These are phyloP conservation scores for Aspergillus sp. DNA, from an alignment of 2,329 filamentous ascomycete genomes.

Conservation along the genomic window DNA sequence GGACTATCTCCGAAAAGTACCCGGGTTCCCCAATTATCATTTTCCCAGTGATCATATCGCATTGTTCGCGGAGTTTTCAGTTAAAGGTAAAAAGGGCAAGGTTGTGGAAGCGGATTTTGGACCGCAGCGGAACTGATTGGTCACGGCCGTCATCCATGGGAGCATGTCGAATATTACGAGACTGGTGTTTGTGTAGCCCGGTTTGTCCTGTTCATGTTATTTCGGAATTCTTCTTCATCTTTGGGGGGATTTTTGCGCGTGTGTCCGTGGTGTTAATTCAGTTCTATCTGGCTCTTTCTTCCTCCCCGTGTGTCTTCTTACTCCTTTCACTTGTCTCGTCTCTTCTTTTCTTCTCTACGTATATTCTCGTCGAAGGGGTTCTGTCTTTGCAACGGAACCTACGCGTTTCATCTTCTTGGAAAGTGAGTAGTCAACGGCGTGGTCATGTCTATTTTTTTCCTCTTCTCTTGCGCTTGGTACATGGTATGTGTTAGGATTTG, in stretches of 20 bases:
- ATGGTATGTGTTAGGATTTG: constrained; percentile 21
- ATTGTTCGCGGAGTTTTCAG: constrained; percentile 84
- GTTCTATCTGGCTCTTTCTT: constrained; percentile 21
- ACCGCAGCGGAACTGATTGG: constrained; percentile 46
- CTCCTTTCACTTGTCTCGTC: constrained; percentile 36
- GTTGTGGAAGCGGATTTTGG: constrained; percentile 67
- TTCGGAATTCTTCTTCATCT: constrained; percentile 40
- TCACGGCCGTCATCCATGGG: constrained; percentile 23
- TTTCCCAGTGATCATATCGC: constrained; percentile 93
- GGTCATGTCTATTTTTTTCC: constrained; percentile 29
- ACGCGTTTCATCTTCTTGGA: constrained; percentile 34
- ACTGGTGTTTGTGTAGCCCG: constrained; percentile 43
- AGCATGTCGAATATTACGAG: constrained; percentile 44
- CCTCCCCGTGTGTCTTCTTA: constrained; percentile 23
- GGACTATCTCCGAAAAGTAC: constrained; percentile 81
- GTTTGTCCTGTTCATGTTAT: constrained; percentile 41
- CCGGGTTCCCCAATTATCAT: constrained; percentile 91
- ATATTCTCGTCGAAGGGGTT: constrained; percentile 1
- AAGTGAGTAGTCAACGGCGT: constrained; percentile 30
- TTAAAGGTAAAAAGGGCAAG: constrained; percentile 86
- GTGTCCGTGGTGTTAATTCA: constrained; percentile 32
- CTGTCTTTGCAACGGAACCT: constrained; percentile 11
- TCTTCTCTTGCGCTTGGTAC: constrained; percentile 24
- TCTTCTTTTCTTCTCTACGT: constrained; percentile 1
- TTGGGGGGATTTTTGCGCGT: constrained; percentile 35